Base-by-base conservation (phyloP, 129 eudicot species). In the Artemisia tridentata region DNA sequence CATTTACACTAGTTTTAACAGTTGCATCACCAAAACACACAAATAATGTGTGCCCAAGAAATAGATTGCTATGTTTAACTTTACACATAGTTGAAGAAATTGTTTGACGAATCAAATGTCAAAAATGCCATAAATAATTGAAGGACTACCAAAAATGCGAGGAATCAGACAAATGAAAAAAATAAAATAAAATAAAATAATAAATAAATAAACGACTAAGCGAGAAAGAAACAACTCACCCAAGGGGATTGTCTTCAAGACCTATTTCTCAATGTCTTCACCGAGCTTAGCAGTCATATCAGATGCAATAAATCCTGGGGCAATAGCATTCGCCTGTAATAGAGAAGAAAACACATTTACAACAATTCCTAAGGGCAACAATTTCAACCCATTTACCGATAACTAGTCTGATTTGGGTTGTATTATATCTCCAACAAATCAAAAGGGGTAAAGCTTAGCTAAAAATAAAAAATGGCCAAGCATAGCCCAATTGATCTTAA, bases 231-330 rank as follows among this genome's bases (percentile, higher is more conserved):
- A 21, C 17, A 72, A 29, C 85, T 83, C 63, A 90, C 99, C 99
- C 79, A 95, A 78, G 62, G 99, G 99, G 65, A 95, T 88, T 34
- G 85, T 57, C 53, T 76, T 86, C 82, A 85, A 71, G 51, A 95
- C 81, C 83, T 86, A 86, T 70, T 95, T 90, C 88, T 95, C 99
- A 50, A 90, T 72, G 43, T 90, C 97, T 68, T 29, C 89, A 18
- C 96, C 91, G 34, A 95, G 99, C 79, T 86, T 95, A 70, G 97
- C 82, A 72, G 99, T 95, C 97, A 95, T 90, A 70, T 95, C 99
- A 63, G 99, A 95, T 77, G 91, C 96, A 81, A 95, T 95, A 81
- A 95, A 95, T 34, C 99, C 99, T 16, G 99, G 99, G 67, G 99
- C 99, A 78, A 95, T 72, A 51, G 99, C 99, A 74, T 95, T 95